A percentile compares a stretch with the other conserved stretches of the same genome.
These are phyloP conservation scores for Endocalyx cinctus DNA, from an alignment of 2,329 filamentous ascomycete species.

Conservation along the genomic window DNA sequence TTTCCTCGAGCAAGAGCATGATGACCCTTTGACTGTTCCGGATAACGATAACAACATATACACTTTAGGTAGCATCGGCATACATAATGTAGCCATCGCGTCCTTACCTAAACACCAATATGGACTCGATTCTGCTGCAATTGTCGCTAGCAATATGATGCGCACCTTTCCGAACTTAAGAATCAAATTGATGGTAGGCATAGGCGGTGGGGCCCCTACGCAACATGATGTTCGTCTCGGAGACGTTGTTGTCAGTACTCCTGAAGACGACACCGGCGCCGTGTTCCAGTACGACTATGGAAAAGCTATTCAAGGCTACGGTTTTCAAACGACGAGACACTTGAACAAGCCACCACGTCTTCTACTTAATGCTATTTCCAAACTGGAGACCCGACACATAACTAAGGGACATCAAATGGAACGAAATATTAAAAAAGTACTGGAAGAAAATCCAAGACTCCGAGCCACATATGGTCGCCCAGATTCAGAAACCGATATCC, in stretches of 20 bases:
- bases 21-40: slow-evolving; percentile 15
- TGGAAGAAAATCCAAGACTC: too few species aligned
- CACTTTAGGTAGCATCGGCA: slow-evolving; percentile 24
- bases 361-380: too few species aligned
- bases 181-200: slow-evolving; percentile 28
- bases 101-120: slow-evolving; percentile 20
- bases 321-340: slow-evolving; percentile 9
- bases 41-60: slow-evolving; percentile 28
- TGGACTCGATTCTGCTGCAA: slow-evolving; percentile 20
- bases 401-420: too few species aligned
- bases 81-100: slow-evolving; percentile 32
- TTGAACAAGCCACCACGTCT: too few species aligned
- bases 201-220: slow-evolving; percentile 27
- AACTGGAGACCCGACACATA: too few species aligned
- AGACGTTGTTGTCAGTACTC: slow-evolving; percentile 26
- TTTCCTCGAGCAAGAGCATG: slow-evolving; percentile 36
- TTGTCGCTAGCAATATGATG: slow-evolving; percentile 20
- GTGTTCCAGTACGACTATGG: slow-evolving; percentile 30
- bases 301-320: slow-evolving; percentile 18
- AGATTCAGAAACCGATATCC: too few species aligned
- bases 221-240: slow-evolving; percentile 26
- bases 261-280: slow-evolving; percentile 12
- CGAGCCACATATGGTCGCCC: too few species aligned
- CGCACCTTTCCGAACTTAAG: slow-evolving; percentile 23
- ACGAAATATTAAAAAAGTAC: too few species aligned